These are phyloP conservation scores for Sordaria brevicollis DNA, from an alignment of 495 filamentous ascomycete species.

Conservation along the genomic window DNA sequence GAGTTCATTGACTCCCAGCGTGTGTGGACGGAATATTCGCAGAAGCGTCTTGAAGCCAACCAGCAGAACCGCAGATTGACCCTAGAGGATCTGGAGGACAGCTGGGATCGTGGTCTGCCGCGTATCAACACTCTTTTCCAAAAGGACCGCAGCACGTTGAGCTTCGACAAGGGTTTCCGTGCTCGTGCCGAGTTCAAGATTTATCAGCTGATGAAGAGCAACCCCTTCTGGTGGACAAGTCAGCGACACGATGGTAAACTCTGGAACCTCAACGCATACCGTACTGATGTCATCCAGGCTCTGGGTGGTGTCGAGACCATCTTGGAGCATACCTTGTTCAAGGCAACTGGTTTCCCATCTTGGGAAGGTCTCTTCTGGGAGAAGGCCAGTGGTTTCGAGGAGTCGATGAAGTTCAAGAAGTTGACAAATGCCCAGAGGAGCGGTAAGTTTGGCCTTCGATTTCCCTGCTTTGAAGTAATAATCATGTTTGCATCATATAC, in stretches of 20 bases:
- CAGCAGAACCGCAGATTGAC: constrained; percentile 94
- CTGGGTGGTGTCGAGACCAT: constrained; percentile 99
- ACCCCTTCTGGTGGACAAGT: constrained; percentile 99
- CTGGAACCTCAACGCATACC: constrained; percentile 97
- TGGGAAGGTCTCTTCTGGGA: constrained; percentile 99
- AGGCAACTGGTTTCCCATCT: constrained; percentile 94
- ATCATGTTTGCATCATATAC: neutral
- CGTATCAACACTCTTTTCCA: constrained; percentile 99
- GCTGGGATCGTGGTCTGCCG: constrained; percentile 96
- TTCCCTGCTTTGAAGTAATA: neutral
- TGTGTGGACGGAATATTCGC: constrained; percentile 98
- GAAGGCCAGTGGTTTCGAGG: constrained; percentile 44
- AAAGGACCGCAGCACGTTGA: constrained; percentile 94
- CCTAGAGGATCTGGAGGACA: constrained; percentile 94
- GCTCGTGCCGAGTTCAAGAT: constrained; percentile 95
- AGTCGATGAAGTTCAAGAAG: constrained; percentile 95
- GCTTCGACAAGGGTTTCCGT: constrained; percentile 98
- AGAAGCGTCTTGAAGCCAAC: constrained; percentile 94
- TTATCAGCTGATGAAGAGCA: constrained; percentile 99
- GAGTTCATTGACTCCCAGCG: constrained; percentile 98
- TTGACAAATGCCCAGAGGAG: constrained; percentile 96
- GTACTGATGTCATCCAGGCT: constrained; percentile 97
- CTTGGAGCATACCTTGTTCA: constrained; percentile 96
- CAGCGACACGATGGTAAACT: constrained; percentile 97
- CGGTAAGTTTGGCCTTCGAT: constrained; percentile 29